Evolutionary conservation across 2,329 filamentous ascomycete species (phyloP).

Genomic region (Calonectria hawksworthii): DNA sequence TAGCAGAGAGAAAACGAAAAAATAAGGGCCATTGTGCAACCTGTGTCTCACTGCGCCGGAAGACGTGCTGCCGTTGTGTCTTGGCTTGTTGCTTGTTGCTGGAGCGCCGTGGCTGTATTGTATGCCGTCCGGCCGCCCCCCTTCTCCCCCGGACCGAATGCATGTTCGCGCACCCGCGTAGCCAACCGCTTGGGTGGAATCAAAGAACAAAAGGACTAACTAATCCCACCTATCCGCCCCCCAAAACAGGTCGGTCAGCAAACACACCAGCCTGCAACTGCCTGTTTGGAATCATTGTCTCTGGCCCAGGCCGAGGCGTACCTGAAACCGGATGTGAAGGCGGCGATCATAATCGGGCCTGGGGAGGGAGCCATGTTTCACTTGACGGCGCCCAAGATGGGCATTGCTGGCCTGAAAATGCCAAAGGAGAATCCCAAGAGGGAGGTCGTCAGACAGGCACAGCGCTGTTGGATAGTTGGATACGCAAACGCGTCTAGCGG

Average conservation of each 20-base stretch:
- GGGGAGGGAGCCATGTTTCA: constrained; percentile 14
- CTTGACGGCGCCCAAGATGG: background rate
- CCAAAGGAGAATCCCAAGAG: background rate
- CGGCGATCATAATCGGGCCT: constrained; percentile 21
- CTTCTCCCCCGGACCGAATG: background rate
- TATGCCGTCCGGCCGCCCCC: no score
- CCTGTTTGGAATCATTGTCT: background rate
- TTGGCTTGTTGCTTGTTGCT: background rate
- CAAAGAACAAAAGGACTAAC: background rate
- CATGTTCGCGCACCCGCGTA: background rate
- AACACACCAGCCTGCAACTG: background rate
- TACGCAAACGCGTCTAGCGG: background rate
- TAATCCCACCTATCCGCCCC: no score
- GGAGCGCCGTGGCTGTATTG: background rate
- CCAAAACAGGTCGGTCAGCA: no score
- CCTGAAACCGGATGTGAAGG: background rate
- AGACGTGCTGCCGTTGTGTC: constrained; percentile 1
- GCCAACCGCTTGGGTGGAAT: background rate
- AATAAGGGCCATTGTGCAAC: background rate
- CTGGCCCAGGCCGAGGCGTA: background rate
- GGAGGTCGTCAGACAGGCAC: background rate
- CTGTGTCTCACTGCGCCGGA: constrained; percentile 12
- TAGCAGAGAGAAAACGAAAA: no score
- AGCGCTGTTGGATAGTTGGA: background rate
- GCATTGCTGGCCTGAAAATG: background rate